Percentiles rank a stretch among this genome's conserved stretches.
These are phyloP conservation scores for Nicotiana rustica DNA, from an alignment of 305 asterid species.

Conservation along the genomic window DNA sequence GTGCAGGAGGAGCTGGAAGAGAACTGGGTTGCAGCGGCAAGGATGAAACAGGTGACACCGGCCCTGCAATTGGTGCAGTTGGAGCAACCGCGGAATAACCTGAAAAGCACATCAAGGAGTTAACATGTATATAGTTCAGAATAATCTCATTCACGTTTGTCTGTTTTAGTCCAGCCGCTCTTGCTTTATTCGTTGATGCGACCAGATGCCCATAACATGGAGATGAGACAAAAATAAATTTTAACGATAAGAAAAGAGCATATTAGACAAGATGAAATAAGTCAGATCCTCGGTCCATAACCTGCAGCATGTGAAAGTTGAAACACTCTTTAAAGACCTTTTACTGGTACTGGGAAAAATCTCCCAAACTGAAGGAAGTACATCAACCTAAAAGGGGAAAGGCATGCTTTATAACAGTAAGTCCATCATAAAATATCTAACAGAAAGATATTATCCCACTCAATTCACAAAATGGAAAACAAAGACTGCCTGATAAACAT, in stretches of 20 bases:
- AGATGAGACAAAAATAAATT: neutral
- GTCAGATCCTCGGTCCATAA: neutral
- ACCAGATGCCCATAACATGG: neutral
- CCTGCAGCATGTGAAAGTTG: neutral
- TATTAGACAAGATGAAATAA: neutral
- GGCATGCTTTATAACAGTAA: neutral
- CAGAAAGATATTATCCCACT: conserved; percentile 13
- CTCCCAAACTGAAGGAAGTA: neutral
- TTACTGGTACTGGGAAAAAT: neutral
- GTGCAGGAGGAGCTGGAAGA: conserved; percentile 46
- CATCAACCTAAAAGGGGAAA: conserved; percentile 2
- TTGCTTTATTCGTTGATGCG: neutral
- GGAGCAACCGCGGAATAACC: conserved; percentile 50
- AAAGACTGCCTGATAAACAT: neutral
- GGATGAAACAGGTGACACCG: conserved; percentile 46
- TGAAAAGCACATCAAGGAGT: conserved; percentile 33
- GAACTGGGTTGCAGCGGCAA: conserved; percentile 47
- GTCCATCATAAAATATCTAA: neutral
- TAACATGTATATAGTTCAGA: neutral
- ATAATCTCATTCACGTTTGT: neutral
- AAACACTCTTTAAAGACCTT: neutral
- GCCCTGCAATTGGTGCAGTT: conserved; percentile 45
- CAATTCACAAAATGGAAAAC: conserved; percentile 21
- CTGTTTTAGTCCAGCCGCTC: neutral
- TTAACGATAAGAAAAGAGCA: neutral